Evolutionary conservation across 805 yeast genomes (phyloP).

Genomic region (Candida montana): DNA sequence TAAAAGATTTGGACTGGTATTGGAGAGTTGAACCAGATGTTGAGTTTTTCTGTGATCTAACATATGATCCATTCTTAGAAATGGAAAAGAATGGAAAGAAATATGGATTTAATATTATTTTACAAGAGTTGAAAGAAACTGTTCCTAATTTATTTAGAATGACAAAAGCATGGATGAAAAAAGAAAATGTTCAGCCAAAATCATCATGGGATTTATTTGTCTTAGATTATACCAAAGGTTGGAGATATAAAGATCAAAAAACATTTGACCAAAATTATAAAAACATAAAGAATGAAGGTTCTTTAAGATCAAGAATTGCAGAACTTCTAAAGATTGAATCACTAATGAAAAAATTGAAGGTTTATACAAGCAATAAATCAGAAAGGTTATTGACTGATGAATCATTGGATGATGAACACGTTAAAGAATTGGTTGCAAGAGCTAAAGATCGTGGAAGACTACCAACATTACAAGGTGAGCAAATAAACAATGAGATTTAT

Average conservation of each 20-base stretch:
- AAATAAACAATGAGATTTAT: slow-evolving; percentile 61
- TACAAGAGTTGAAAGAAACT: slow-evolving; percentile 75
- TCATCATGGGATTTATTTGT: slow-evolving; percentile 67
- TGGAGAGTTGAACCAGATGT: slow-evolving; percentile 97
- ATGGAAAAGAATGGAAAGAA: slow-evolving; percentile 66
- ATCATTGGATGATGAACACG: slow-evolving; percentile 26
- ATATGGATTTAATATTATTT: slow-evolving; percentile 81
- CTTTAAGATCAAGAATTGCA: slow-evolving; percentile 22
- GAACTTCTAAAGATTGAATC: slow-evolving; percentile 30
- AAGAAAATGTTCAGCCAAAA: slow-evolving; percentile 44
- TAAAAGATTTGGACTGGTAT: slow-evolving; percentile 76
- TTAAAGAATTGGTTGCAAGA: slow-evolving; percentile 35
- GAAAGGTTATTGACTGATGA: slow-evolving; percentile 10
- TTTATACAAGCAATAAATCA: background rate
- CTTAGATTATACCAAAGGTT: slow-evolving; percentile 30
- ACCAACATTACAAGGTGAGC: slow-evolving; percentile 40
- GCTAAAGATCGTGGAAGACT: slow-evolving; percentile 30
- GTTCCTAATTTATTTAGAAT: slow-evolving; percentile 75
- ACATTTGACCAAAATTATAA: slow-evolving; percentile 25
- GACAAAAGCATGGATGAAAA: slow-evolving; percentile 57
- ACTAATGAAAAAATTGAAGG: slow-evolving; percentile 16
- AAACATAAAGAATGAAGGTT: slow-evolving; percentile 23
- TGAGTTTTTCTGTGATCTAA: slow-evolving; percentile 81
- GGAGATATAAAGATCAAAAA: slow-evolving; percentile 28
- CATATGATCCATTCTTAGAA: slow-evolving; percentile 85